Evolutionary conservation across 768 basidiomycete genomes (phyloP), one percentile per base, ranked within the genome.

Genomic region (Amyloporia xantha): DNA sequence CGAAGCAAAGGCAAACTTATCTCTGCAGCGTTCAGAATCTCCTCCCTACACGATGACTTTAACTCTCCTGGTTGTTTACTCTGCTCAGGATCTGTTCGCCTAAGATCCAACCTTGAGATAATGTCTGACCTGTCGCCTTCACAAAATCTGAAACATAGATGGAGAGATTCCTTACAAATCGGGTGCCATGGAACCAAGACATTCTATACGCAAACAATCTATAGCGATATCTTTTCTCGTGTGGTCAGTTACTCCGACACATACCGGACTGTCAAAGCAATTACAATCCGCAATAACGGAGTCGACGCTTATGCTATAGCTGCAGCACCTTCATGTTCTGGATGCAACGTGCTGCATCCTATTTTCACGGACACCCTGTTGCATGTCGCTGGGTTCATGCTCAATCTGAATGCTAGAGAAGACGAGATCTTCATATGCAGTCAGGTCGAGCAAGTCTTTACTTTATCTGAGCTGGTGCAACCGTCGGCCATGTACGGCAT

Each of bases 361-460:
- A 59, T 84, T 21, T 84, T 86, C 63, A 66, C 77, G 49, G 86
- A 88, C 53, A 78, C 81, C 0, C 66, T 88, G 25, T 66, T 86
- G 25, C 86, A 88, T 50, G 72, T 77, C 30, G 78, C 84, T 0
- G 86, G 86, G 2, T 85, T 88, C 62, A 66, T 86, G 27, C 73
- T 78, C 21, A 89, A 88, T 61, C 59, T 79, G 57, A 74, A 71
- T 35, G 76, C 73, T 6, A 62, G 66, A 9, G 47, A 68, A 21
- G 66, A 75, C 23, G 75, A 84, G 46, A 81, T 74, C 1, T 82
- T 76, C 59, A 82, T 89, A 47, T 88, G 86, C 68, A 74, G 66
- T 24, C 70, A 74, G 20, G 68, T 85, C 25, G 75, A 70, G 13
- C 58, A 68, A 4, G 66, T 83, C 36, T 71, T 72, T 48, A 57